phyloP scores from a whole-genome alignment of 164 flowering plant genomes.

The Nymphaea colorata region DNA sequence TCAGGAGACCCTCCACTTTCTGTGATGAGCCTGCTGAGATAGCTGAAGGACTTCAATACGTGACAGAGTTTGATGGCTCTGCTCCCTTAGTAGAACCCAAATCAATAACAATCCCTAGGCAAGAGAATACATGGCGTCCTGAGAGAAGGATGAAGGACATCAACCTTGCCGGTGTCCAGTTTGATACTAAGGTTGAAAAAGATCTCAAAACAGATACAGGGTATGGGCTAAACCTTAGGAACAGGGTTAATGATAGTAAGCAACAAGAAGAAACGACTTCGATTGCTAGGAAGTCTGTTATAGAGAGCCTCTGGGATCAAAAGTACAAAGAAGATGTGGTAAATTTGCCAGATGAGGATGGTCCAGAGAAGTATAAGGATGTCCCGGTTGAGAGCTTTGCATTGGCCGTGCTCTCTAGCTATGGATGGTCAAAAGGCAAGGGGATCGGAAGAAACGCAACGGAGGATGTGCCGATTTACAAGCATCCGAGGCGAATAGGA shows the following conservation, averaged over 20 bases:
- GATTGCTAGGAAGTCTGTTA: neutral
- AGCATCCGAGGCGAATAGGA: conserved; percentile 23
- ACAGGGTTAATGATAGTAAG: neutral
- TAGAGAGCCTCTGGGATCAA: conserved; percentile 29
- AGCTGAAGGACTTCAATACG: conserved; percentile 10
- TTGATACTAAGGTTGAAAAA: conserved; percentile 29
- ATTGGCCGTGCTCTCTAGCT: conserved; percentile 51
- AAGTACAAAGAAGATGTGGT: conserved; percentile 42
- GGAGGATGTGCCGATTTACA: conserved; percentile 44
- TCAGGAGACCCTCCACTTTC: no score
- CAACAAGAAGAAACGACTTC: neutral
- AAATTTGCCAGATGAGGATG: conserved; percentile 45
- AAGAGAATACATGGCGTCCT: conserved; percentile 44
- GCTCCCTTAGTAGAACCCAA: conserved; percentile 19
- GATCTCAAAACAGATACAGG: conserved; percentile 13
- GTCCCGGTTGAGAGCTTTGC: conserved; percentile 74
- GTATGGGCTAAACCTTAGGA: conserved; percentile 39
- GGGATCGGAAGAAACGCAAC: conserved; percentile 61
- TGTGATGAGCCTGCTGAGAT: neutral
- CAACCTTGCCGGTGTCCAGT: conserved; percentile 18
- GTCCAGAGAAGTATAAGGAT: conserved; percentile 37
- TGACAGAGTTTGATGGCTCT: conserved; percentile 48
- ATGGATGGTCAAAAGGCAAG: conserved; percentile 68
- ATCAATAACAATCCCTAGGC: conserved; percentile 34
- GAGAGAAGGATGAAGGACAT: conserved; percentile 55